Evolutionary conservation across 169 alveolate genomes (phyloP).

Genomic region (Cryptosporidium felis): DNA sequence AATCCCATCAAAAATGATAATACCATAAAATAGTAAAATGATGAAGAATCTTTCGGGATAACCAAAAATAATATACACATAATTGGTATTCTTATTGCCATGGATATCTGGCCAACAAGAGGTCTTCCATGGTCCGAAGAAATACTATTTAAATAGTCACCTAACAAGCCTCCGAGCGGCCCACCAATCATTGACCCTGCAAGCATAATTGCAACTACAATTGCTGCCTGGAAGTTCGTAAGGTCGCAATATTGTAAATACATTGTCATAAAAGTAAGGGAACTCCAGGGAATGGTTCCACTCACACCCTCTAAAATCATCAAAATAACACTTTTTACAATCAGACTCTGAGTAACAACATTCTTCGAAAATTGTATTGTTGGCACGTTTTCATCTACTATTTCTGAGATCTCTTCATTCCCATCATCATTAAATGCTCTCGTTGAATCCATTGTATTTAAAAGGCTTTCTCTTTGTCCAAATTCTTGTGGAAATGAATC

Average conservation of each 20-base stretch:
- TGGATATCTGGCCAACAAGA: slow-evolving; percentile 81
- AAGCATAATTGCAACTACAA: slow-evolving; percentile 82
- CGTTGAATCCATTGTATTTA: neutral
- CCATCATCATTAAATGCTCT: slow-evolving; percentile 9
- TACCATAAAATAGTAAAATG: slow-evolving; percentile 70
- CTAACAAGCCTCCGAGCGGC: slow-evolving; percentile 85
- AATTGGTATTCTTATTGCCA: slow-evolving; percentile 78
- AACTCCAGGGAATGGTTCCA: slow-evolving; percentile 90
- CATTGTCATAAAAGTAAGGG: slow-evolving; percentile 87
- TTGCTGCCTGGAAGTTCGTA: slow-evolving; percentile 85
- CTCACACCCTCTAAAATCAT: slow-evolving; percentile 81
- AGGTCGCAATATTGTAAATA: slow-evolving; percentile 88
- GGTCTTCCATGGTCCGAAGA: slow-evolving; percentile 87
- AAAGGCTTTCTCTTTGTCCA: slow-evolving; percentile 26
- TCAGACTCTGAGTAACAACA: slow-evolving; percentile 43
- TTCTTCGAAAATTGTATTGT: slow-evolving; percentile 32
- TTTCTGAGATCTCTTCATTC: slow-evolving; percentile 40
- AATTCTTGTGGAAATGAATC: slow-evolving; percentile 3
- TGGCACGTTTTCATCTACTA: slow-evolving; percentile 12
- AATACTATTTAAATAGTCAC: slow-evolving; percentile 83
- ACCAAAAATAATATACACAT: slow-evolving; percentile 78
- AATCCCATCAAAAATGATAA: slow-evolving; percentile 83
- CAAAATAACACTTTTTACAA: slow-evolving; percentile 57
- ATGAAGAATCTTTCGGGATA: slow-evolving; percentile 74
- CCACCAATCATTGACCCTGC: slow-evolving; percentile 90